Percentiles rank a stretch among this genome's conserved stretches.
Evolutionary conservation across 2,329 filamentous ascomycete genomes (phyloP).

Genomic region (Colletotrichum aenigma): DNA sequence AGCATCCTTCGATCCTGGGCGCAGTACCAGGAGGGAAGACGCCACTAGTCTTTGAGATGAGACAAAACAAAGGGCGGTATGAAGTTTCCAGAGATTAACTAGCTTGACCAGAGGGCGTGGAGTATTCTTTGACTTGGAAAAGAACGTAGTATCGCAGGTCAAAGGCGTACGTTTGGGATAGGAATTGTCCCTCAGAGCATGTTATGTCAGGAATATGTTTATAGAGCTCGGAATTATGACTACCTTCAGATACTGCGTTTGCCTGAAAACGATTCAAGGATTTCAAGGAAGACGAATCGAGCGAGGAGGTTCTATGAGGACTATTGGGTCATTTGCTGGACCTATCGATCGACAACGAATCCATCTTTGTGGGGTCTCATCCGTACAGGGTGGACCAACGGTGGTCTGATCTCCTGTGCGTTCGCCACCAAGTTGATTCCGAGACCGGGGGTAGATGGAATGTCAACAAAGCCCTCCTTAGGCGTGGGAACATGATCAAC

Average conservation of each 20-base stretch:
- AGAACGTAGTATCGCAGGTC: neutral
- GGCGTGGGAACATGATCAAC: neutral
- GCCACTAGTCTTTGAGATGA: neutral
- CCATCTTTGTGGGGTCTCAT: neutral
- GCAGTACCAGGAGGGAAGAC: neutral
- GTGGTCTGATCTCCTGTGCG: neutral
- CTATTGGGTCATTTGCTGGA: rapidly evolving
- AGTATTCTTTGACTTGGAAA: neutral
- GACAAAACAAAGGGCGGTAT: neutral
- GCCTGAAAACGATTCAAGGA: neutral
- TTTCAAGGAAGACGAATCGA: neutral
- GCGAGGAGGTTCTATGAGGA: neutral
- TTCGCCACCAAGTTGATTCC: neutral
- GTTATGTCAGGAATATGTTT: rapidly evolving
- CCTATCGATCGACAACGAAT: neutral
- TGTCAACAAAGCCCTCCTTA: neutral
- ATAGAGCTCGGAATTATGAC: neutral
- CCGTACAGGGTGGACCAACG: neutral
- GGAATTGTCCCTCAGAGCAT: neutral
- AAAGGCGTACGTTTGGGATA: neutral
- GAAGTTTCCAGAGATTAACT: neutral
- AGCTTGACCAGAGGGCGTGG: neutral
- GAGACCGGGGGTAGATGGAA: neutral
- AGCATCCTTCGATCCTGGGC: neutral
- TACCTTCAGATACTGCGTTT: neutral